Evolutionary conservation across 768 basidiomycete genomes (phyloP).

Genomic region (Podaxis sp.): DNA sequence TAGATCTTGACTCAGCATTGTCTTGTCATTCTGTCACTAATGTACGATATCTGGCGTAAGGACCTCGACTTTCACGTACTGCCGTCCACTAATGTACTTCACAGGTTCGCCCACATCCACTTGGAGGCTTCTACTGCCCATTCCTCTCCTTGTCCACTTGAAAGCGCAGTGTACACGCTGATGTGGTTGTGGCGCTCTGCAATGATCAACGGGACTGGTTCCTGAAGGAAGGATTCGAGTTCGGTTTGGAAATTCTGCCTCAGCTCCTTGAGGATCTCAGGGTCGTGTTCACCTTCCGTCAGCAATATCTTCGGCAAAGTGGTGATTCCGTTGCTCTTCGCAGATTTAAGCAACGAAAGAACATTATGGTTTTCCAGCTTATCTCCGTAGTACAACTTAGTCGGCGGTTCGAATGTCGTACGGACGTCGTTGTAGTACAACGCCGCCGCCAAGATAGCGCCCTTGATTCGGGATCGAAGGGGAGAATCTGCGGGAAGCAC

Average conservation of each 20-base stretch:
- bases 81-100: not conserved
- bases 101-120: slow-evolving; percentile 30
- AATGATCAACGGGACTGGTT: slow-evolving; percentile 33
- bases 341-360: slow-evolving; percentile 28
- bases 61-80: too few species aligned
- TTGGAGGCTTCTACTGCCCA: slow-evolving; percentile 53
- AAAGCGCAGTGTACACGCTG: slow-evolving; percentile 49
- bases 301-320: slow-evolving; percentile 48
- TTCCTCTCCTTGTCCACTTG: slow-evolving; percentile 57
- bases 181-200: slow-evolving; percentile 63
- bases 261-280: slow-evolving; percentile 38
- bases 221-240: slow-evolving; percentile 35
- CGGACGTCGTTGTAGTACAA: slow-evolving; percentile 35
- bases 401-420: slow-evolving; percentile 22
- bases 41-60: too few species aligned
- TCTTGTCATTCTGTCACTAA: too few species aligned
- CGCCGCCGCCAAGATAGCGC: slow-evolving; percentile 45
- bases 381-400: slow-evolving; percentile 30
- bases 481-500: slow-evolving; percentile 31
- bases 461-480: slow-evolving; percentile 40
- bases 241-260: slow-evolving; percentile 38
- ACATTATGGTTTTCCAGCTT: slow-evolving; percentile 2
- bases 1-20: too few species aligned
- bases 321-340: slow-evolving; percentile 22
- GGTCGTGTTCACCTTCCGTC: slow-evolving; percentile 55